Evolutionary conservation across 2,329 filamentous ascomycete species (phyloP).

Genomic region (Penicillium vulpinum): DNA sequence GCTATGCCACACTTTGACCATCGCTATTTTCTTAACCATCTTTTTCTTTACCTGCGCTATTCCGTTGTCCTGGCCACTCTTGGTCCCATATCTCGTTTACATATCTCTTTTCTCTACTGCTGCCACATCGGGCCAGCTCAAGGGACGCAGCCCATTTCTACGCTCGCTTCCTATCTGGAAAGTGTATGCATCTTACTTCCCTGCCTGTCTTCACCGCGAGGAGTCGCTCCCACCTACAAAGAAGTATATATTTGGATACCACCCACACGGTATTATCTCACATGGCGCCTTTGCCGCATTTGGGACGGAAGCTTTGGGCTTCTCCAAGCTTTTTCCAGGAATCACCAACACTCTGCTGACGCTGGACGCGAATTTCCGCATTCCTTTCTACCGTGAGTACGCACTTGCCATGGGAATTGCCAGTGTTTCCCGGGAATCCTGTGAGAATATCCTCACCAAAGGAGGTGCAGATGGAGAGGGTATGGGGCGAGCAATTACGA

Average conservation of each 20-base stretch:
- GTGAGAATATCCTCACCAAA: slow-evolving; percentile 79
- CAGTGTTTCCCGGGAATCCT: slow-evolving; percentile 88
- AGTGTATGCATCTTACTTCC: slow-evolving; percentile 90
- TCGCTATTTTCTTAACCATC: slow-evolving; percentile 68
- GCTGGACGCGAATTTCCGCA: slow-evolving; percentile 91
- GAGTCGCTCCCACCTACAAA: slow-evolving; percentile 73
- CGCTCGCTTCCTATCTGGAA: slow-evolving; percentile 77
- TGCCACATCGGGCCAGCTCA: slow-evolving; percentile 71
- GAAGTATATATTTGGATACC: slow-evolving; percentile 97
- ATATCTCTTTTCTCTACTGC: slow-evolving; percentile 73
- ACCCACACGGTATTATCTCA: slow-evolving; percentile 95
- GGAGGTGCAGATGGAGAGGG: slow-evolving; percentile 76
- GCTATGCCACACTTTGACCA: slow-evolving; percentile 69
- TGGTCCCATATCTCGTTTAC: slow-evolving; percentile 77
- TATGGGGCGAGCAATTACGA: slow-evolving; percentile 93
- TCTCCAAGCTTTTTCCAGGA: slow-evolving; percentile 82
- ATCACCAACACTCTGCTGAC: slow-evolving; percentile 94
- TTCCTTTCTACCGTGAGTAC: slow-evolving; percentile 93
- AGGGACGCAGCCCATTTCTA: slow-evolving; percentile 71
- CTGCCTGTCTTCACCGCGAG: slow-evolving; percentile 82
- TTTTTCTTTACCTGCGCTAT: slow-evolving; percentile 93
- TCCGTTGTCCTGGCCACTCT: slow-evolving; percentile 82
- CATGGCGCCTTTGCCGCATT: slow-evolving; percentile 95
- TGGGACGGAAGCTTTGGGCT: slow-evolving; percentile 84
- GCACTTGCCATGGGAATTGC: slow-evolving; percentile 83